A percentile compares a stretch with the other conserved stretches of the same genome.
phyloP scores from a whole-genome alignment of 2,329 filamentous ascomycete genomes.

The Tolypocladium paradoxum region DNA sequence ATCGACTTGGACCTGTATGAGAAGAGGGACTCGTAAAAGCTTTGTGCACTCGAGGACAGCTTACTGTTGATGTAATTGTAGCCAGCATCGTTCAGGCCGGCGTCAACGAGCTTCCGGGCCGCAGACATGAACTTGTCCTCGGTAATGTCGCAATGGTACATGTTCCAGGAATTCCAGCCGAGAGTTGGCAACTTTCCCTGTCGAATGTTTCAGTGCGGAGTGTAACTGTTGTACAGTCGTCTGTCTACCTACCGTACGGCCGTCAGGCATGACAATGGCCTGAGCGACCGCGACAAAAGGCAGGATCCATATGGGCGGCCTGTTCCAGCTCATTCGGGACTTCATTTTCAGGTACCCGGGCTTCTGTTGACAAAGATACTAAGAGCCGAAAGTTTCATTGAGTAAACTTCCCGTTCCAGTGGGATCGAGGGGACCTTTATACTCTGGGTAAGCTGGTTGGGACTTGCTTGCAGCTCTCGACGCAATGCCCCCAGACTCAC shows the following conservation, averaged over 20 bases:
- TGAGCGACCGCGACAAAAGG: background rate
- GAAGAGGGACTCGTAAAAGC: background rate
- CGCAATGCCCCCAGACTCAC: too few relatives aligned
- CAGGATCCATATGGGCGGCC: background rate
- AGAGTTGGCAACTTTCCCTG: slow-evolving; percentile 24
- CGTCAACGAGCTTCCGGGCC: slow-evolving; percentile 34
- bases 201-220: background rate
- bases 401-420: too few relatives aligned
- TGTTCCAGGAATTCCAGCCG: slow-evolving; percentile 44
- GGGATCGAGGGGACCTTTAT: too few relatives aligned
- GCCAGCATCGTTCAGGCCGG: slow-evolving; percentile 40
- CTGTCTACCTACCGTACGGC: background rate
- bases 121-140: slow-evolving; percentile 36
- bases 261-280: background rate
- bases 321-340: background rate
- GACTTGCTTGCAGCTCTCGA: too few relatives aligned
- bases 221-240: background rate
- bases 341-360: too few relatives aligned
- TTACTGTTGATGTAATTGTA: slow-evolving; percentile 44
- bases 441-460: too few relatives aligned
- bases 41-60: background rate
- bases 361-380: too few relatives aligned
- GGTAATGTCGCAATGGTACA: slow-evolving; percentile 38
- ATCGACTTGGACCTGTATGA: slow-evolving; percentile 27
- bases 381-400: too few relatives aligned